Evolutionary conservation across 23 red algal species (phyloP), one percentile per base, ranked within the genome.

Genomic region (Agarophyton chilense): DNA sequence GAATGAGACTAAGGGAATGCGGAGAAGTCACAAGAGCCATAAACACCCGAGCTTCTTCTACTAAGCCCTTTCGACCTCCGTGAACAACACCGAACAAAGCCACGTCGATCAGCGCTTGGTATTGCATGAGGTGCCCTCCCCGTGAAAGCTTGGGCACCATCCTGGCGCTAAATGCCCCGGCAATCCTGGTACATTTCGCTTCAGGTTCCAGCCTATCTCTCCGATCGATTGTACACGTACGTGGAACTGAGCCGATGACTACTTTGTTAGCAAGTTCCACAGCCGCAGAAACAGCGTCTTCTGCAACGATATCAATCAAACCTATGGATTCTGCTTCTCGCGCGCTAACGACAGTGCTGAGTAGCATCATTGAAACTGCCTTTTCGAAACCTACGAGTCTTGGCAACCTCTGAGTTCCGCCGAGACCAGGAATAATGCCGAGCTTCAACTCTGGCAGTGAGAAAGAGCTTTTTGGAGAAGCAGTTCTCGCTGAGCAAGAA

Each of bases 321-420:
- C 90, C 90, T 8, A 61, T 52, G 25, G 78, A 40, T 16, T 44
- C 21, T 7, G 97, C 97, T 42, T 87, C 68, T 10, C 19, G 41
- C 31, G 81, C 97, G 29, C 46, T 42, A 22, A 99, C n/a, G 10
- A 92, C 83, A 28, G 79, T 74, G 22, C 82, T 85, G 19, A 52
- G 41, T 6, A 99, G 54, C 82, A 99, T 99, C 91, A 96, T 90
- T 47, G 72, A 42, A 39, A 96, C 65, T 1, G 84, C 97, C 42
- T 57, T 63, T 46, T 96, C 85, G 52, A 99, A 90, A n/a, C 97
- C 97, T n/a, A 99, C 55, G 29, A 99, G 52, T 41, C 97, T 68
- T 71, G 97, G 97, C 54, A 99, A 52, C n/a, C 97, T 84, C 77
- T 99, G 97, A 47, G 97, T 99, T 28, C 97, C 97, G 16, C 97